Evolutionary conservation across 2,329 filamentous ascomycete species (phyloP).

Genomic region (Colletotrichum sp.): DNA sequence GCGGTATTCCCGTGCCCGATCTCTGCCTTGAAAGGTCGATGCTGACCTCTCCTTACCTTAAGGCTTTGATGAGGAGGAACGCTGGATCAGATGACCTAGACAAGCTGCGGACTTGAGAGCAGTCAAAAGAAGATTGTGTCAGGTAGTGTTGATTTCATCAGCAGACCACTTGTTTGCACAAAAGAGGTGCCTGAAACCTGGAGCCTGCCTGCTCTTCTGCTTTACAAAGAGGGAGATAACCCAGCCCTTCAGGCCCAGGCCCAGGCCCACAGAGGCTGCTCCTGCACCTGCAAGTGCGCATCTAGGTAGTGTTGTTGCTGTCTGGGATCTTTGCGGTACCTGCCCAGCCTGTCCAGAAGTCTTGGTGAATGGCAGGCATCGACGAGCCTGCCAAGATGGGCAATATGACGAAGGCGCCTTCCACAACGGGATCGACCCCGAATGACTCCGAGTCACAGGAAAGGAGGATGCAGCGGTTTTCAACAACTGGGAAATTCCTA

Average conservation of each 20-base stretch:
- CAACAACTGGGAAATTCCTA: conserved; percentile 16
- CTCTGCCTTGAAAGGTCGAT: not conserved
- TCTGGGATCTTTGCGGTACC: not conserved
- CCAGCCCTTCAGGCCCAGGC: not conserved
- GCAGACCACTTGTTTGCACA: not conserved
- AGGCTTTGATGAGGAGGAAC: not conserved
- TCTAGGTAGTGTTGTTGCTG: not conserved
- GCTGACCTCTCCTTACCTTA: not conserved
- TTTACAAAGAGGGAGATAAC: not conserved
- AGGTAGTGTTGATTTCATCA: not conserved
- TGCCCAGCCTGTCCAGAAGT: not conserved
- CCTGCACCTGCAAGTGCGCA: not conserved
- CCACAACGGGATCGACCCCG: not conserved
- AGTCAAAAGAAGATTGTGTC: not conserved
- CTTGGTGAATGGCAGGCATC: not conserved
- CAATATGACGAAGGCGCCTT: not conserved
- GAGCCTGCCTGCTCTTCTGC: not conserved
- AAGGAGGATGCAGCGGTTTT: conserved; percentile 8
- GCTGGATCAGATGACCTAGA: not conserved
- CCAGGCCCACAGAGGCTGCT: not conserved
- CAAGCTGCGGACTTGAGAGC: not conserved
- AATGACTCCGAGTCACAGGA: not conserved
- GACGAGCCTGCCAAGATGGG: not conserved
- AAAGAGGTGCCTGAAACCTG: not conserved
- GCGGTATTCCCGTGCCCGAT: not conserved